Conservation (phyloP, 345 rosid species). For the Psidium friedrichsthalianum region DNA sequence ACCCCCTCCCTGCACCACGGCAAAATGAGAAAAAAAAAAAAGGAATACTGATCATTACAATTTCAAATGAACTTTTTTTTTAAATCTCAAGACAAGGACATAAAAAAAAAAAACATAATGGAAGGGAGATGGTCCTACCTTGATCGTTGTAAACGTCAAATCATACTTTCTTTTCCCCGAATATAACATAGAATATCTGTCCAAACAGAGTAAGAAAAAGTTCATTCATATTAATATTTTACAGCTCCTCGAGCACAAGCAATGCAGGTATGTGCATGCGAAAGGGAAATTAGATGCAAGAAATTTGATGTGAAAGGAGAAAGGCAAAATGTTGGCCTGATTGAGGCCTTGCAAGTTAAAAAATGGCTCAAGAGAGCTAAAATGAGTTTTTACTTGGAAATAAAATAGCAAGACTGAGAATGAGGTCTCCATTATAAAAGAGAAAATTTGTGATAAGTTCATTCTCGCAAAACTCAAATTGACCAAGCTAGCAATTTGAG, state of each 20-base stretch:
- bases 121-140: neutral
- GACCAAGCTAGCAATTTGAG: neutral
- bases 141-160: neutral
- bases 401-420: neutral
- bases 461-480: neutral
- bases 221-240: neutral
- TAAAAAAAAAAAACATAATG: neutral
- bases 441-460: neutral
- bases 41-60: neutral
- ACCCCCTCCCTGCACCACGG: neutral
- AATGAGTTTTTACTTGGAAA: no score
- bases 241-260: neutral
- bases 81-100: no score
- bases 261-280: rapidly evolving
- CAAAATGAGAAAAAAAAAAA: neutral
- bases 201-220: neutral
- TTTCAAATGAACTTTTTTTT: neutral
- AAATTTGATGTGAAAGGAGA: neutral
- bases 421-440: neutral
- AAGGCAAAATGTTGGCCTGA: neutral
- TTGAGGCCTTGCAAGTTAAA: no score
- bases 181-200: neutral
- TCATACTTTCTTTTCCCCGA: neutral
- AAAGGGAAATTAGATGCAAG: neutral
- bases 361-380: no score